These are phyloP conservation scores for Candida arabinofermentans DNA, from an alignment of 805 yeast genomes.

Conservation along the genomic window DNA sequence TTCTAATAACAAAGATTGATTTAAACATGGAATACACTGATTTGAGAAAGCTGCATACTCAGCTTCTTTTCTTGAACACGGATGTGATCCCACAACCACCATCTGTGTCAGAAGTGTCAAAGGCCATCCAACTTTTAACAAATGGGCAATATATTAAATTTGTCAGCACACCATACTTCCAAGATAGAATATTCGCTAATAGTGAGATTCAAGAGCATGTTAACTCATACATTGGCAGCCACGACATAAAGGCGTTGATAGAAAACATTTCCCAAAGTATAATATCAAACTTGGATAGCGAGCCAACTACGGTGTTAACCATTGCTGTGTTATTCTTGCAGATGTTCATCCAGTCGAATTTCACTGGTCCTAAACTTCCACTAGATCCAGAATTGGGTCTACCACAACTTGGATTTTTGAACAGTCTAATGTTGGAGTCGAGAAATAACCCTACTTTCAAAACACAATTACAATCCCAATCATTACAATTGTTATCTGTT, in stretches of 20 bases:
- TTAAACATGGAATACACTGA: constrained; percentile 4
- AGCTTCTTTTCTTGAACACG: constrained; percentile 16
- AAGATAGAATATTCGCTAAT: constrained; percentile 14
- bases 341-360: constrained; percentile 68
- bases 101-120: constrained; percentile 1
- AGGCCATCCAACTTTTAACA: constrained; percentile 10
- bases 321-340: constrained; percentile 62
- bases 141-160: constrained; percentile 29
- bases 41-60: constrained; percentile 13
- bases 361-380: constrained; percentile 72
- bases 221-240: neutral
- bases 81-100: neutral
- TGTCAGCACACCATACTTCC: constrained; percentile 6
- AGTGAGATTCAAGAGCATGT: constrained; percentile 2
- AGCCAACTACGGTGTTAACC: constrained; percentile 11
- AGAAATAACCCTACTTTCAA: neutral
- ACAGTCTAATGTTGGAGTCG: neutral
- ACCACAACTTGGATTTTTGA: constrained; percentile 8
- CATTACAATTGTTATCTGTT: constrained; percentile 17
- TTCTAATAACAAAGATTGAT: neutral
- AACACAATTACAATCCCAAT: neutral
- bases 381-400: constrained; percentile 16
- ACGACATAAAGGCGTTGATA: constrained; percentile 4
- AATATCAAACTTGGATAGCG: constrained; percentile 5
- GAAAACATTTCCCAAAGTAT: neutral